Base-by-base conservation (phyloP, 805 yeast species). In the Saccharomycopsis sp. region DNA sequence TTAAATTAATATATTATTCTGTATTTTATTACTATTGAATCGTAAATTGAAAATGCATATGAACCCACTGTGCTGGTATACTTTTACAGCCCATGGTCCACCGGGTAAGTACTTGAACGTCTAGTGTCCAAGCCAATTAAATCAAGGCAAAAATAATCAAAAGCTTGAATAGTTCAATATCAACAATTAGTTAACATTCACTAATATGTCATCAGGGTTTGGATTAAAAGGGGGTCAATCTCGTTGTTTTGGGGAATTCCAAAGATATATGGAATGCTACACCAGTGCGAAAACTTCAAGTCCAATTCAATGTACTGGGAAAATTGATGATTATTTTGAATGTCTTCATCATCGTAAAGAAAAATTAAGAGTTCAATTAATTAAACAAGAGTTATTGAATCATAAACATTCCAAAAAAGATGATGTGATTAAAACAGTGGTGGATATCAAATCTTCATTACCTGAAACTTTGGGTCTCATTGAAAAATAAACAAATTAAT, bases 301-400 rank as follows among this genome's bases (percentile, higher is more conserved):
- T 40, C 57, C 62, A 21, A 42, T 48, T 14, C 56, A 62, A 43
- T 69, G 75, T 55, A 52, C 53, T 27, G 61, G 62, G n/a, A 51
- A 56, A 36, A 62, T 65, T 15, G 70, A 63, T 39, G 74, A 69
- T 51, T 70, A 69, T 57, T 53, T 57, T 36, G 75, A 70, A 55
- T 70, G 75, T 50, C 59, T 70, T 34, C 70, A 64, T 51, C 74
- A 69, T 53, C 56, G 52, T 14, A 68, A 68, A 52, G 75, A 66
- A 53, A 60, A 51, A 37, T 44, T 48, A 42, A 49, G 58, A 39
- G 50, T 49, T 14, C 34, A 46, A 6, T 35, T 51, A 23, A 52
- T 59, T 21, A 52, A 54, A 39, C 42, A 40, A 2, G 55, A 55
- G 41, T 49, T 49, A 28, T 31, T 36, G 14, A 41, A 34, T 23